Percentiles rank a stretch among this genome's conserved stretches.
Evolutionary conservation across 1,284 basidiomycete species (phyloP).

Genomic region (Ganoderma meredithae): DNA sequence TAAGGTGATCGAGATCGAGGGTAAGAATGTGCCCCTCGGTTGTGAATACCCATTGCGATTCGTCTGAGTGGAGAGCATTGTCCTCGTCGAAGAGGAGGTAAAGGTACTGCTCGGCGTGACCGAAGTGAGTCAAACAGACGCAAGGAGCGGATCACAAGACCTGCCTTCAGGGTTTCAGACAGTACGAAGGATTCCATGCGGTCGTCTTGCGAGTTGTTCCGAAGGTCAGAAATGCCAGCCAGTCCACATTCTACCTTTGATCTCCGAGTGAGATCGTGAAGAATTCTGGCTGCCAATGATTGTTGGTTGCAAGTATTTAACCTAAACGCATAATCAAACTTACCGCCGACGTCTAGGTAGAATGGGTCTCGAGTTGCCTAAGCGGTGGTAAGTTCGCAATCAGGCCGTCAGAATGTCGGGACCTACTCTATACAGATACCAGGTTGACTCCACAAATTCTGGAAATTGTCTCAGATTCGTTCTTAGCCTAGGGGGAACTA

Average conservation of each 20-base stretch:
- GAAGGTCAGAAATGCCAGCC: slow-evolving; percentile 81
- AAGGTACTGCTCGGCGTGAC: slow-evolving; percentile 69
- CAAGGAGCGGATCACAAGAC: slow-evolving; percentile 25
- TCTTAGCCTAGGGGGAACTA: background rate
- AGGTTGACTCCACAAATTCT: slow-evolving; percentile 94
- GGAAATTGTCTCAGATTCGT: background rate
- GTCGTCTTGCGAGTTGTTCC: slow-evolving; percentile 83
- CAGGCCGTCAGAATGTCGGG: background rate
- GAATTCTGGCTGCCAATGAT: slow-evolving; percentile 63
- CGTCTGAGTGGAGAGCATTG: slow-evolving; percentile 76
- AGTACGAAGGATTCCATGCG: slow-evolving; percentile 94
- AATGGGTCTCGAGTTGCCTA: slow-evolving; percentile 92
- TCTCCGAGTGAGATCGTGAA: slow-evolving; percentile 77
- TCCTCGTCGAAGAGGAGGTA: slow-evolving; percentile 91
- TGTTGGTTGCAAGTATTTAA: background rate
- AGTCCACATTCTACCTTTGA: slow-evolving; percentile 88
- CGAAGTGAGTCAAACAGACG: background rate
- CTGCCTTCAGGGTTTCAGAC: slow-evolving; percentile 89
- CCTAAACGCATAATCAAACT: slow-evolving; percentile 1
- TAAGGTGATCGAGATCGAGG: slow-evolving; percentile 62
- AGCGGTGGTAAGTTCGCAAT: slow-evolving; percentile 22
- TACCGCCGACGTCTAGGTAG: slow-evolving; percentile 84
- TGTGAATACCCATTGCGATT: slow-evolving; percentile 87
- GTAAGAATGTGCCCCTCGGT: slow-evolving; percentile 93
- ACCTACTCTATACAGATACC: slow-evolving; percentile 89